Evolutionary conservation across 257 asterid genomes (phyloP), one percentile per base, ranked within the genome.

Genomic region (Nicotiana undulata): DNA sequence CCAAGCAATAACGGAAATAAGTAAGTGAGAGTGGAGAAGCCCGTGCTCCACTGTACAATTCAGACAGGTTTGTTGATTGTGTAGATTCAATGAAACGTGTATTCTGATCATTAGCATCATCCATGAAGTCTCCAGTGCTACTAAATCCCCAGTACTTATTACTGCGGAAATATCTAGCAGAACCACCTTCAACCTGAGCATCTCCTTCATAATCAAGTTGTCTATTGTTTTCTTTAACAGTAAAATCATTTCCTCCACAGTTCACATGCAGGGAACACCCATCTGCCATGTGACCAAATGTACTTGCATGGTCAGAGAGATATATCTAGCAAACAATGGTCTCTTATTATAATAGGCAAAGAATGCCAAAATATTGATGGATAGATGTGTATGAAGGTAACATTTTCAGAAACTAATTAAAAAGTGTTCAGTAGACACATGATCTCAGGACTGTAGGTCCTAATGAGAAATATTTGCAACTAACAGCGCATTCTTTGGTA

Each of bases 101-200:
- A 76, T 89, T 86, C 80, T 90, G 95, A 88, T 86, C 84, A 84
- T 32, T 84, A 67, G 82, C 79, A 82, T 89, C 97, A 77, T 94
- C 97, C 91, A 94, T 75, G 91, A 94, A 94, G 87, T 93, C 97
- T 17, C 98, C 96, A 2, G 95, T 89, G 89, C 98, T 94, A 72
- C 92, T 89, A 87, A 92, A 89, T 67, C 98, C 98, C 98, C 98
- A 94, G 85, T 80, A 67, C 31, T 76, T 90, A 60, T 51, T 65
- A 67, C 37, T 72, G 65, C 83, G 76, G 79, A 81, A 88, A 85
- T 85, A 92, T 81, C 81, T 84, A 59, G 91, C 90, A 28, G 89
- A 63, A 81, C 93, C 95, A 81, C 90, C 92, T 76, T 92, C 93
- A 32, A 84, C 88, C 22, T 56, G 82, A 51, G 79, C 81, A 83